These are phyloP conservation scores for Phaeosphaeria sp. DNA, from an alignment of 2,329 filamentous ascomycete species.

Conservation along the genomic window DNA sequence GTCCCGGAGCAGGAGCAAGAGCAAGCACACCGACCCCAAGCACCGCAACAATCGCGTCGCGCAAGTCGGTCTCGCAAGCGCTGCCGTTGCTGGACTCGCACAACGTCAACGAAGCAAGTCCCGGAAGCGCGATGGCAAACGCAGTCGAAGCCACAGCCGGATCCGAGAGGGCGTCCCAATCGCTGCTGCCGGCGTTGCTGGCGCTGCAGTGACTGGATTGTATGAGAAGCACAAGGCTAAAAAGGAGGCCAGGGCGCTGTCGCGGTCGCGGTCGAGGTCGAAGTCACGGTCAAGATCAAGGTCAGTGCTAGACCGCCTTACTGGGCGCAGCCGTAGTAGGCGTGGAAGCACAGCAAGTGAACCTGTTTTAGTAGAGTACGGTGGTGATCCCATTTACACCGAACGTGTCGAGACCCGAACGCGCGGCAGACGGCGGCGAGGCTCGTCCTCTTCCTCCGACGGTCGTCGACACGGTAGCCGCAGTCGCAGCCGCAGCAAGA, in stretches of 20 bases:
- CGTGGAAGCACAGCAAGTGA: slow-evolving; percentile 54
- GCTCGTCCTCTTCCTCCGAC: slow-evolving; percentile 50
- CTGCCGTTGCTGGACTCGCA: slow-evolving; percentile 67
- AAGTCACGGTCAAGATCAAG: slow-evolving; percentile 54
- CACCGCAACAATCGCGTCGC: slow-evolving; percentile 67
- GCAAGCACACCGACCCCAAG: slow-evolving; percentile 51
- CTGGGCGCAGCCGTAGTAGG: slow-evolving; percentile 43
- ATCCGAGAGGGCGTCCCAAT: slow-evolving; percentile 65
- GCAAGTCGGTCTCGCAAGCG: slow-evolving; percentile 67
- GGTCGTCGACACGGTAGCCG: slow-evolving; percentile 45
- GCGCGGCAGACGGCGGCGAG: slow-evolving; percentile 50
- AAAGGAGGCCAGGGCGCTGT: slow-evolving; percentile 60
- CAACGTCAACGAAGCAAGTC: slow-evolving; percentile 66
- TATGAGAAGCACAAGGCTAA: slow-evolving; percentile 70
- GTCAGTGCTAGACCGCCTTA: slow-evolving; percentile 52
- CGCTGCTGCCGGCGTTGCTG: slow-evolving; percentile 66
- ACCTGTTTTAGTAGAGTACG: slow-evolving; percentile 68
- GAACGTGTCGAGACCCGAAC: slow-evolving; percentile 52
- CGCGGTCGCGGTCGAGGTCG: slow-evolving; percentile 47
- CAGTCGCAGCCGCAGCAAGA: slow-evolving; percentile 54
- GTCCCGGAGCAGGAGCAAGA: slow-evolving; percentile 54
- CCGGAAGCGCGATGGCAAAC: slow-evolving; percentile 58
- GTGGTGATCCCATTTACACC: slow-evolving; percentile 66
- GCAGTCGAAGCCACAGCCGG: slow-evolving; percentile 64
- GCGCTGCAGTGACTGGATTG: slow-evolving; percentile 66